Evolutionary conservation across 2,329 filamentous ascomycete species (phyloP), one percentile per base, ranked within the genome.

Genomic region (Paraphaeosphaeria sporulosa): DNA sequence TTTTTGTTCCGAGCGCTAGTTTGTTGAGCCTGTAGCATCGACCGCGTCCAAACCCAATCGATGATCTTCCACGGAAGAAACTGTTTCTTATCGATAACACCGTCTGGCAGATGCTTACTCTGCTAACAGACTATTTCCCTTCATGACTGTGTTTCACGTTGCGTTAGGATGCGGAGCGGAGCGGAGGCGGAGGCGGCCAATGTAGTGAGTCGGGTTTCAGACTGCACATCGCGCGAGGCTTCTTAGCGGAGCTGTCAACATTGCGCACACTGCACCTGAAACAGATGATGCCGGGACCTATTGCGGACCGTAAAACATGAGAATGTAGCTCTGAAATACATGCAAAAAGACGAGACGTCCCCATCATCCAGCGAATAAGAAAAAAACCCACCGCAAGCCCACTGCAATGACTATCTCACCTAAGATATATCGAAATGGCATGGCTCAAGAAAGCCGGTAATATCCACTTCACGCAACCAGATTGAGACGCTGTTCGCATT

Each of bases 291-390:
- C 36, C 21, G 13, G 38, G 17, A 36, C 25, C 17, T 13, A 30
- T 43, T 21, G 17, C 51, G 52, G 51, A 46, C 27, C 7, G 34
- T 47, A 42, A 55, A 55, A 55, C 52, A 55, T 36, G 38, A n/a
- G 21, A n/a, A 25, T 19, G 21, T 34, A 32, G 17, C 25, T 32
- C 23, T 54, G 38, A 17, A 10, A 4, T 21, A 42, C n/a, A 38
- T 55, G 25, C 30, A 46, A 7, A 47, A 10, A 34, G 32, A 27
- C 42, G 51, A 43, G 25, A 44, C 38, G 17, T 12, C 43, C 13
- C 36, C 40, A 7, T 44, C 25, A n/a, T 3, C 15, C 17, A 43
- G 19, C 51, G 3, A 32, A 36, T 32, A 13, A 19, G 7, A 19
- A n/a, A 6, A 17, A 9, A 44, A 44, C 19, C n/a, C 27, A 10